Evolutionary conservation across 1,139 yeast genomes (phyloP), one percentile per base, ranked within the genome.

Genomic region (Saccharomyces pastorianus): DNA sequence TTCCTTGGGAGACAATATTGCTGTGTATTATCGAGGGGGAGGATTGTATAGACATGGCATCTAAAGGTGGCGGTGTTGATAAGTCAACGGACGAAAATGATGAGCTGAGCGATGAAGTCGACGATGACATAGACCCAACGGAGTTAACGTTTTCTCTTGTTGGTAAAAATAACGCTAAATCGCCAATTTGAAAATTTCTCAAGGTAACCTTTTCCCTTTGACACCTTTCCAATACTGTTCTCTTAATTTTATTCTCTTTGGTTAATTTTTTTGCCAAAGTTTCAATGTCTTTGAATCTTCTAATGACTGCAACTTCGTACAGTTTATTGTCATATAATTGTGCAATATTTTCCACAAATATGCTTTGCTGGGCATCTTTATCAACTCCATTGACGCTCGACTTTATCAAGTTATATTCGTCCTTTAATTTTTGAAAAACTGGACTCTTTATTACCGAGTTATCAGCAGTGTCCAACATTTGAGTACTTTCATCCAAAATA

Each of bases 281-380:
- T 68, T 93, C 98, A 51, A 91, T 95, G 66, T 91, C 98, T 56
- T 81, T 81, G 65, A 93, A 90, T 57, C 99, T 76, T 64, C 85
- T 84, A 32, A 84, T 76, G 2, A 90, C 83, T 1, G 90, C 84
- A 50, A 79, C 78, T 51, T 83, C 76, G 63, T 85, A 83, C 54
- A 85, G 73, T 41, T 76, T 78, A 41, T 58, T 55, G 2, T 53
- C 58, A 46, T 63, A 67, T 6, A 68, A 49, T 46, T 57, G 68
- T 47, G 70, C 71, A 9, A 75, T 69, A 50, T 26, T 13, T 2
- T 53, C 49, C 8, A 47, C 46, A 48, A 62, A 55, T 6, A 61
- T 52, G 4, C 57, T 54, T 41, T 63, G 53, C 34, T 70, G 71
- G n/a, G 62, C 57, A 8, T 61, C 56, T 51, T 60, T 64, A 9